Evolutionary conservation across 371 early-diverging fungal genomes (phyloP), one percentile per base, ranked within the genome.

Genomic region (Capniomyces stellatus): DNA sequence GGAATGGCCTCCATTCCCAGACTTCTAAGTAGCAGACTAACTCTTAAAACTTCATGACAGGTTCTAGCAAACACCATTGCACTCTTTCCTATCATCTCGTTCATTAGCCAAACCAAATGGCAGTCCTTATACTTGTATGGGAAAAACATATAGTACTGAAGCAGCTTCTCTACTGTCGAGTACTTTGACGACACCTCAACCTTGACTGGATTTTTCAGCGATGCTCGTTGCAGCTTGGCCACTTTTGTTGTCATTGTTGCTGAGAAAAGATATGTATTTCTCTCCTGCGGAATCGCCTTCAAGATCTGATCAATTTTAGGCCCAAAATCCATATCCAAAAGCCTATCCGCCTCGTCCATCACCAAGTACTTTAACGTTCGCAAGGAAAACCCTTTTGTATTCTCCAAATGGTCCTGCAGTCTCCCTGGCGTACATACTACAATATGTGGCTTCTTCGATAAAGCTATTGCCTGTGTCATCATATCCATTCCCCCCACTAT

Each of bases 401-500:
- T 94, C 69, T 92, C 89, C 57, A 96, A 68, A 64, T 96, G 92
- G 67, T 98, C 98, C 59, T 89, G 83, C 56, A 99, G 69, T 60
- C 98, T 82, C 18, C 99, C 99, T 1, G 99, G 99, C 3, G 99
- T 98, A 60, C 88, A 88, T 19, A 98, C 85, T 47, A 99, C 68
- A 31, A 97, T 73, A 61, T 99, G 96, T 3, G 97, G 97, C 51
- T 89, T 84, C 56, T 87, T 92, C n/a, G 87, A 82, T 15, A 99
- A 72, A 3, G 86, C 89, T 57, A 91, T 88, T 2, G 89, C 71
- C 69, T 96, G 96, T 8, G 81, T 69, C 81, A 92, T 88, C 88
- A 93, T 87, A 62, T 92, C 92, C 85, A 92, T 86, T 48, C 98
- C 99, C 64, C 99, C 99, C 1, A 96, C 89, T 62, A 99, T 79